Percentiles rank a stretch among this genome's conserved stretches.
Conservation (phyloP, 768 basidiomycete species). For the Tubosaeta sp. region DNA sequence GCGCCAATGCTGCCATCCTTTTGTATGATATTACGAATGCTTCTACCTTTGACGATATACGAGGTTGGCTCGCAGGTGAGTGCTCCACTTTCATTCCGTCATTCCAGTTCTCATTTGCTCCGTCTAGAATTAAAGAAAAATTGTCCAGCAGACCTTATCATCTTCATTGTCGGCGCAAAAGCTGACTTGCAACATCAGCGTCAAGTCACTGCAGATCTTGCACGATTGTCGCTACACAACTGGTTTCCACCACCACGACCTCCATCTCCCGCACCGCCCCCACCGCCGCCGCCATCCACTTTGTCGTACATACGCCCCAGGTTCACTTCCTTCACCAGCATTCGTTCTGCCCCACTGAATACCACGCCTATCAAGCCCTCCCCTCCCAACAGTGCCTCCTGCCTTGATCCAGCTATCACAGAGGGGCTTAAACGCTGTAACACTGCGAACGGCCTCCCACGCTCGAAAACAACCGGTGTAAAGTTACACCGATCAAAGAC, state of each 20-base stretch:
- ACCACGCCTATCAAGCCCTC: constrained; percentile 41
- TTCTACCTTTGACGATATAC: constrained; percentile 83
- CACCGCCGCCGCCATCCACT: constrained; percentile 42
- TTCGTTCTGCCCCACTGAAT: constrained; percentile 57
- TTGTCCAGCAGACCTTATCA: constrained; percentile 81
- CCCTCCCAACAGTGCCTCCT: constrained; percentile 56
- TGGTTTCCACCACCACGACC: constrained; percentile 85
- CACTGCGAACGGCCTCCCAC: constrained; percentile 43
- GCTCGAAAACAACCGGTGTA: constrained; percentile 43
- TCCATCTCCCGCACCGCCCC: constrained; percentile 61
- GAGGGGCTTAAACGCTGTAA: constrained; percentile 53
- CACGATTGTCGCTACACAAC: constrained; percentile 75
- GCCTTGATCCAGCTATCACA: constrained; percentile 56
- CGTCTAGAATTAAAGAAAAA: constrained; percentile 82
- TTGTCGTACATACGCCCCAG: constrained; percentile 35
- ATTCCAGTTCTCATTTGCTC: constrained; percentile 3
- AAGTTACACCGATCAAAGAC: constrained; percentile 30
- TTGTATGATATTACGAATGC: constrained; percentile 94
- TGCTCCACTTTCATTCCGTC: constrained; percentile 1
- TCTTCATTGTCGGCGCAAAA: constrained; percentile 94
- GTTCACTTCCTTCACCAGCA: constrained; percentile 40
- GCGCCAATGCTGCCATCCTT: constrained; percentile 89
- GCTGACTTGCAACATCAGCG: constrained; percentile 71
- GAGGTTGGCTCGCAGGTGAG: constrained; percentile 86
- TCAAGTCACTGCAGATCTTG: constrained; percentile 77